These are phyloP conservation scores for Paraconiothyrium brasiliense DNA, from an alignment of 2,329 filamentous ascomycete species.

Conservation along the genomic window DNA sequence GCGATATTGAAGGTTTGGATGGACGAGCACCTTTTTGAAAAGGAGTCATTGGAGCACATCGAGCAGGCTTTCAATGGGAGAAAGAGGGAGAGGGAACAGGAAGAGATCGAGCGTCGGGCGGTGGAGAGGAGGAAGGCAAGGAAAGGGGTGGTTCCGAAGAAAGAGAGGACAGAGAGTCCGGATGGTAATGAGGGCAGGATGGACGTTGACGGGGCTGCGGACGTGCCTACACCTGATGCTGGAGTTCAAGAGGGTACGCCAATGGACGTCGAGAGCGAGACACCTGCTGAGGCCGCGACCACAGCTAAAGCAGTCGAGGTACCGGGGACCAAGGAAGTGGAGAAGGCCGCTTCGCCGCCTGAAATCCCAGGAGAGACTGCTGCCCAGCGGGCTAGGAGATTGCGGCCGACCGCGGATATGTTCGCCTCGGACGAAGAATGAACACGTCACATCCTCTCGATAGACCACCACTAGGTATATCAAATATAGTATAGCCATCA, in stretches of 20 bases:
- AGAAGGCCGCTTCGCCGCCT: conserved; percentile 6
- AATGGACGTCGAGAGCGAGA: conserved; percentile 8
- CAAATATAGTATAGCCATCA: not conserved
- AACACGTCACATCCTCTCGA: not conserved
- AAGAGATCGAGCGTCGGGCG: conserved; percentile 72
- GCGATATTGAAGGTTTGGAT: conserved; percentile 47
- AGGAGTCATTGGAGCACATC: conserved; percentile 32
- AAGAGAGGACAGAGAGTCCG: conserved; percentile 21
- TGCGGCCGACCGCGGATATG: conserved; percentile 52
- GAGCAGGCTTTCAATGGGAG: conserved; percentile 45
- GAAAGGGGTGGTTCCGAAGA: conserved; percentile 28
- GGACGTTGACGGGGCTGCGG: conserved; percentile 23
- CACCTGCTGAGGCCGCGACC: conserved; percentile 8
- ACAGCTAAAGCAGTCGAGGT: not conserved
- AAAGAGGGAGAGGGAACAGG: conserved; percentile 51
- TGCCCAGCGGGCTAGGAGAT: conserved; percentile 45
- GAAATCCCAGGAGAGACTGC: conserved; percentile 44
- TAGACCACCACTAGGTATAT: not conserved
- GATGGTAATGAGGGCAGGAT: conserved; percentile 21
- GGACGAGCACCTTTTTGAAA: conserved; percentile 45
- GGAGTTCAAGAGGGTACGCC: conserved; percentile 11
- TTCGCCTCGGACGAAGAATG: conserved; percentile 47
- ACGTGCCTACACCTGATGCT: conserved; percentile 12
- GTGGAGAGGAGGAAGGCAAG: conserved; percentile 59
- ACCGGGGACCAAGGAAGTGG: not conserved